These are phyloP conservation scores for Eimeria praecox DNA, from an alignment of 169 alveolate genomes.

Conservation along the genomic window DNA sequence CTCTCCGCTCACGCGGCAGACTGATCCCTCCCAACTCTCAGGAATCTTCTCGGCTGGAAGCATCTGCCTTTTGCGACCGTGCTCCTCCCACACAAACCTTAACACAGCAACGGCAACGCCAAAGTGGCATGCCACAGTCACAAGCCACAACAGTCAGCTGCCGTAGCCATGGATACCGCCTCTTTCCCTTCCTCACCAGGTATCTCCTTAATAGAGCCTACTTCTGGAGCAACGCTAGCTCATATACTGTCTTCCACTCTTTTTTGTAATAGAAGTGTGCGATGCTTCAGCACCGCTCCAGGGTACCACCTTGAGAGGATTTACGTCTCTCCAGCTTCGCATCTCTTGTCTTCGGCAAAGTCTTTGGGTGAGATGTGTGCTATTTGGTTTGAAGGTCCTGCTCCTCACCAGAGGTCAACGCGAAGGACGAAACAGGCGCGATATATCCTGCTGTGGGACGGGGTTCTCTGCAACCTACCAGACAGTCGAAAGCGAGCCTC, in stretches of 20 bases:
- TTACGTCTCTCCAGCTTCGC: not conserved
- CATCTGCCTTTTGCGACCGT: not conserved
- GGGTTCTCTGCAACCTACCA: not conserved
- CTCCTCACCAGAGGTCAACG: conserved; percentile 37
- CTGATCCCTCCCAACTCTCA: not conserved
- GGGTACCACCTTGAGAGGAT: not conserved
- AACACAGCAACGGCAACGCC: not conserved
- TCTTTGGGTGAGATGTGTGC: not conserved
- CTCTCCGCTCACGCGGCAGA: not conserved
- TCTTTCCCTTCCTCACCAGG: conserved; percentile 48
- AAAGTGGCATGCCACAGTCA: not conserved
- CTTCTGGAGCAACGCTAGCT: not conserved
- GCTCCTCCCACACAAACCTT: not conserved
- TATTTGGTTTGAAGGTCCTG: not conserved
- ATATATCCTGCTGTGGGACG: not conserved
- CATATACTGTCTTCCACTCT: not conserved
- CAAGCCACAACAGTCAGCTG: not conserved
- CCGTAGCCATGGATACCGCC: conserved; percentile 3
- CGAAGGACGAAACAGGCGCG: not conserved
- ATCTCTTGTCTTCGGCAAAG: not conserved
- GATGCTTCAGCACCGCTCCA: not conserved
- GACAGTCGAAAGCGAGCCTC: not conserved
- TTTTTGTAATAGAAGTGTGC: not conserved
- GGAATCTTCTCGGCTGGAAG: not conserved
- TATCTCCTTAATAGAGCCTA: not conserved